Evolutionary conservation across 306 rosid genomes (phyloP), one percentile per base, ranked within the genome.

Genomic region (Fragaria nilgerrensis): DNA sequence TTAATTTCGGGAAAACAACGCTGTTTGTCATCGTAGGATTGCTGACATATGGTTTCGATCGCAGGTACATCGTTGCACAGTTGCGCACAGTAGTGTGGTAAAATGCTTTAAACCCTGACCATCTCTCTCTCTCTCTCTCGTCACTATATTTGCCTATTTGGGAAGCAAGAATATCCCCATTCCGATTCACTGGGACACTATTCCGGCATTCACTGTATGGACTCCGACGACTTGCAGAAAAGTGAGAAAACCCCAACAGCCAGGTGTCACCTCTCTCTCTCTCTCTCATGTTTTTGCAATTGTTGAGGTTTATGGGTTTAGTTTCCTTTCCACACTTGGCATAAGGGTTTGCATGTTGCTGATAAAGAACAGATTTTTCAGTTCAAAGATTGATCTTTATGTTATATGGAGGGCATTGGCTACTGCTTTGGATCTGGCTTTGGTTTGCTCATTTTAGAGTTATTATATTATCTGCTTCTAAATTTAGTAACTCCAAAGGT

Each of bases 191-290:
- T 13, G 64, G 17, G 73, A 36, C 16, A 20, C 44, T 69, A 23
- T 34, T 7, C n/a, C 56, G 32, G 48, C 67, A 29, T 59, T 61
- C 27, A 22, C 45, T 52, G 29, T 78, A 82, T 85, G 86, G 84
- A 73, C 19, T 76, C 62, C 68, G 68, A 79, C 22, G 75, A 76
- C 64, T 22, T 19, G 70, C 75, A 17, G 61, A 79, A 48, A 48
- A 48, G 20, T 48, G 20, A 48, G 53, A 15, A 82, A 77, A 9
- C 55, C 56, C 78, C 22, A 68, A 37, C n/a, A 52, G n/a, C 74
- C 34, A 82, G 88, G 88, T 85, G 41, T 43, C 56, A 37, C 52
- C 45, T 61, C 62, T 23, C 36, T 59, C 55, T 49, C 44, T 50
- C 75, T 62, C 27, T 29, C 7, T 20, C 37, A 41, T 71, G n/a